A percentile compares a stretch with the other conserved stretches of the same genome.
phyloP scores from a whole-genome alignment of 2,329 filamentous ascomycete genomes.

The Penicillium sp. region DNA sequence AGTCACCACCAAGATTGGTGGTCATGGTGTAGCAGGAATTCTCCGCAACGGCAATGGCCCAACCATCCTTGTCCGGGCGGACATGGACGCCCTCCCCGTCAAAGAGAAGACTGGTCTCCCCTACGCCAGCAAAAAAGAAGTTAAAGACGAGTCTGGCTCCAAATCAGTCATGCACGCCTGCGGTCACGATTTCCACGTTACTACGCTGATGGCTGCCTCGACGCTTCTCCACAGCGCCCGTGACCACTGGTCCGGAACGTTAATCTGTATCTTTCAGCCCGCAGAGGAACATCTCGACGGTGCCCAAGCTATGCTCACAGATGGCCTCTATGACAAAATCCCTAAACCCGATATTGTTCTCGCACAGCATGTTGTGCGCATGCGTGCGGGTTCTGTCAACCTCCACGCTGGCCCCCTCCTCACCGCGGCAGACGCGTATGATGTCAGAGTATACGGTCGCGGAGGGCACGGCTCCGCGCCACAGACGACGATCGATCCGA shows the following conservation, averaged over 20 bases:
- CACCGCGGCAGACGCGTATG: conserved; percentile 39
- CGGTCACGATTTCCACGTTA: conserved; percentile 68
- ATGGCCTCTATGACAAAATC: conserved; percentile 56
- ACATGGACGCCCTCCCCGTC: conserved; percentile 64
- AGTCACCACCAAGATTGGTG: conserved; percentile 57
- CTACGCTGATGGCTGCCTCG: conserved; percentile 58
- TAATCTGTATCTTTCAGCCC: conserved; percentile 65
- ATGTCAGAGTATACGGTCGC: conserved; percentile 42
- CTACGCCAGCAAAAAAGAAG: conserved; percentile 55
- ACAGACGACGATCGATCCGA: conserved; percentile 49
- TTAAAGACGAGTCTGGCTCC: conserved; percentile 49
- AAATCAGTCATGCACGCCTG: conserved; percentile 69
- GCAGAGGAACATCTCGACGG: conserved; percentile 62
- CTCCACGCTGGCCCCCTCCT: conserved; percentile 35
- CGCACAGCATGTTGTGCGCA: conserved; percentile 55
- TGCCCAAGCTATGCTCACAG: conserved; percentile 60
- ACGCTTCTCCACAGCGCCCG: conserved; percentile 48
- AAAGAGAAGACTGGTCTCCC: conserved; percentile 56
- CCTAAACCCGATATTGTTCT: conserved; percentile 59
- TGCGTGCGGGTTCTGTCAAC: conserved; percentile 39
- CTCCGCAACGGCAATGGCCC: conserved; percentile 58
- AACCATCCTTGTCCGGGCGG: conserved; percentile 60
- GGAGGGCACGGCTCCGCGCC: conserved; percentile 50
- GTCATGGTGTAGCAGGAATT: conserved; percentile 59
- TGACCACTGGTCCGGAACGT: conserved; percentile 58